Conservation (phyloP, 257 asterid genomes). For the Przewalskia tangutica region DNA sequence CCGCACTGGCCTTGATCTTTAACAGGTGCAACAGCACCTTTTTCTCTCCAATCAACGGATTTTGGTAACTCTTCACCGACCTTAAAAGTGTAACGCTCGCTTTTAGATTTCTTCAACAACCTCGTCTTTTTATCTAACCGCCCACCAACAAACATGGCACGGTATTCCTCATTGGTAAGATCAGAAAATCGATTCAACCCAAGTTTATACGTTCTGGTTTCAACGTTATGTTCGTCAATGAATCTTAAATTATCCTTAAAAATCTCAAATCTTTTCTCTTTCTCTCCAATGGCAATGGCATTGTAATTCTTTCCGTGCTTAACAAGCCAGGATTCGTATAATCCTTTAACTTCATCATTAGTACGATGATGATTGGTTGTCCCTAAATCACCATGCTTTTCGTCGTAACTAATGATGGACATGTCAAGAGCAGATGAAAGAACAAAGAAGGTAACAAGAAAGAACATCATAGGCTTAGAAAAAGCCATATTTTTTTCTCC, state of each 20-base stretch:
- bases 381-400: constrained; percentile 18
- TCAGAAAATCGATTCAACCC: constrained; percentile 78
- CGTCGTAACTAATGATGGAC: constrained; percentile 57
- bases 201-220: constrained; percentile 35
- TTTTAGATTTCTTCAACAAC: constrained; percentile 13
- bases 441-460: constrained; percentile 19
- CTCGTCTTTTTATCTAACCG: constrained; percentile 23
- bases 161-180: constrained; percentile 72
- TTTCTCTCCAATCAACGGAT: constrained; percentile 69
- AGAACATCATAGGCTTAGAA: background rate
- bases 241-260: constrained; percentile 68
- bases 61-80: constrained; percentile 57
- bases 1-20: constrained; percentile 96
- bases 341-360: constrained; percentile 19
- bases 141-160: constrained; percentile 42
- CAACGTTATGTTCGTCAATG: constrained; percentile 40
- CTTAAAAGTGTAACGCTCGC: constrained; percentile 43
- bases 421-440: constrained; percentile 54
- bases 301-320: constrained; percentile 58
- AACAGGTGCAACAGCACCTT: constrained; percentile 76
- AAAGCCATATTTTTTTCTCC: constrained; percentile 29
- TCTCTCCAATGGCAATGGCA: constrained; percentile 57
- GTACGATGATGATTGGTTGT: background rate
- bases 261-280: constrained; percentile 53
- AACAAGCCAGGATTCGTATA: constrained; percentile 76